Percentiles rank a stretch among this genome's conserved stretches.
phyloP scores from a whole-genome alignment of 2,329 filamentous ascomycete species.

The Xylogone sp. region DNA sequence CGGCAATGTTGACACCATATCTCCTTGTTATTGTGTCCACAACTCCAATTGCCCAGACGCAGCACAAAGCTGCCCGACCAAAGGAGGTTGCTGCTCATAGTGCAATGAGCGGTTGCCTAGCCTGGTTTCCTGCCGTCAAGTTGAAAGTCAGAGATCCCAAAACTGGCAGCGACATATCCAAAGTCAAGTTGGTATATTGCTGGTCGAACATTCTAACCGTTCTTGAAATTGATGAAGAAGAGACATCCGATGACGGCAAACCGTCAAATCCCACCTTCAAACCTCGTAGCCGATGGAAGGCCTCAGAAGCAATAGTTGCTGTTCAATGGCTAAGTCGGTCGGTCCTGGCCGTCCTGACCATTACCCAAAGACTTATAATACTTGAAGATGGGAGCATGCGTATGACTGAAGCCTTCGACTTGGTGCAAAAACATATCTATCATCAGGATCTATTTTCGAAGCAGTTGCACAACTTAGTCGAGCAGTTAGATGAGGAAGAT shows the following conservation, averaged over 20 bases:
- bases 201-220: constrained; percentile 98
- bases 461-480: constrained; percentile 80
- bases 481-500: constrained; percentile 84
- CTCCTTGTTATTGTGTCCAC: constrained; percentile 95
- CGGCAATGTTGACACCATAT: constrained; percentile 94
- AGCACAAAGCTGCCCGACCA: constrained; percentile 87
- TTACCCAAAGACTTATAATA: constrained; percentile 89
- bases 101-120: constrained; percentile 87
- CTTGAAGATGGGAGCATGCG: constrained; percentile 85
- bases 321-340: constrained; percentile 96
- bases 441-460: constrained; percentile 86
- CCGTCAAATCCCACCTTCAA: constrained; percentile 76
- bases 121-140: constrained; percentile 96
- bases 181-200: constrained; percentile 90
- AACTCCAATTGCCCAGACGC: constrained; percentile 91
- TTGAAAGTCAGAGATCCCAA: constrained; percentile 71
- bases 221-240: constrained; percentile 76
- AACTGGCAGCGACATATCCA: constrained; percentile 66
- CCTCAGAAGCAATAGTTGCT: constrained; percentile 91
- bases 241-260: constrained; percentile 67
- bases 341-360: constrained; percentile 85
- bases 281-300: constrained; percentile 83
- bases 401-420: constrained; percentile 91
- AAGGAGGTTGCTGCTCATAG: constrained; percentile 89
- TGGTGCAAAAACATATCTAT: constrained; percentile 88